phyloP scores from a whole-genome alignment of 345 rosid species.

The Triadica sebifera region DNA sequence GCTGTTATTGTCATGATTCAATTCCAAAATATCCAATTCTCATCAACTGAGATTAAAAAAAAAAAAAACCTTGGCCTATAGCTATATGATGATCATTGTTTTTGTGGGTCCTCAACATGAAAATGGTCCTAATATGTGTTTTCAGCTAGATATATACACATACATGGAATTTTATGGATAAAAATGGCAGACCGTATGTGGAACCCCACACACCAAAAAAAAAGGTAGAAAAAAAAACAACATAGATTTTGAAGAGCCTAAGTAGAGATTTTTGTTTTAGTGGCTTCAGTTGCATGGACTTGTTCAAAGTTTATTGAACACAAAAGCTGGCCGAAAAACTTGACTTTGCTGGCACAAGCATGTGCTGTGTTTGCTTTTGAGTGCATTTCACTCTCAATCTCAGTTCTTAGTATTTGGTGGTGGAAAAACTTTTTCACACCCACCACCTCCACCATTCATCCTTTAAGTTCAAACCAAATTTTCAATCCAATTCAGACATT shows the following conservation, averaged over 20 bases:
- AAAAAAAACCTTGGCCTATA: slow-evolving; percentile 16
- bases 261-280: neutral
- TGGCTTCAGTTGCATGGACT: slow-evolving; percentile 41
- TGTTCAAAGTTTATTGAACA: slow-evolving; percentile 23
- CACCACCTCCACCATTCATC: slow-evolving; percentile 6
- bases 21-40: slow-evolving; percentile 17
- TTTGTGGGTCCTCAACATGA: slow-evolving; percentile 34
- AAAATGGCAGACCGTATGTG: slow-evolving; percentile 32
- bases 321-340: slow-evolving; percentile 71
- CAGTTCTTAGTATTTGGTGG: slow-evolving; percentile 15
- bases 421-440: slow-evolving; percentile 33
- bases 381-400: slow-evolving; percentile 70
- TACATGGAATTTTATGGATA: neutral
- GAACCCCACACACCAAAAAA: slow-evolving; percentile 23
- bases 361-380: slow-evolving; percentile 58
- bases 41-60: slow-evolving; percentile 29
- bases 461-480: neutral
- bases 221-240: neutral
- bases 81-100: slow-evolving; percentile 25
- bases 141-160: neutral
- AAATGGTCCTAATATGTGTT: slow-evolving; percentile 26
- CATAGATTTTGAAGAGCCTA: slow-evolving; percentile 13
- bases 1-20: slow-evolving; percentile 13
- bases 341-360: slow-evolving; percentile 72
- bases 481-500: neutral